phyloP scores from a whole-genome alignment of 306 rosid genomes.

The Herpetospermum pedunculosum region DNA sequence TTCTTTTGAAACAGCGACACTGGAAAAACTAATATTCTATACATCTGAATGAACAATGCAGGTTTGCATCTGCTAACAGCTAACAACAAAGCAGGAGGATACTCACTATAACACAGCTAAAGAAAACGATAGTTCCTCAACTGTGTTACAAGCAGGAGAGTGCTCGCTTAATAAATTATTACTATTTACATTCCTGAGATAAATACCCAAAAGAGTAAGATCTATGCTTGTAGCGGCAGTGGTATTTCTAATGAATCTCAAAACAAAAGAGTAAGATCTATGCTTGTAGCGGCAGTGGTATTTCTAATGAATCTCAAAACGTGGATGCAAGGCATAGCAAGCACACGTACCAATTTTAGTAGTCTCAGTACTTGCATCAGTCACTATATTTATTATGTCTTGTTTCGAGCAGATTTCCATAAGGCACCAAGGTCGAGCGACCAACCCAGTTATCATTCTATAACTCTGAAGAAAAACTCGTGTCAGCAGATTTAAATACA shows the following conservation, averaged over 20 bases:
- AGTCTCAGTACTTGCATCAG: constrained; percentile 49
- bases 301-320: neutral
- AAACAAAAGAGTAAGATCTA: neutral
- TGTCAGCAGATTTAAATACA: neutral
- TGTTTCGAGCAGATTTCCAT: constrained; percentile 74
- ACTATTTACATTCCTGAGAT: neutral
- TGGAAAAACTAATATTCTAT: neutral
- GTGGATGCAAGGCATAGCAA: constrained; percentile 5
- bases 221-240: neutral
- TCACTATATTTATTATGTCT: constrained; percentile 56
- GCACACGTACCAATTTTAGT: constrained; percentile 56
- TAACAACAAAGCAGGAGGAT: neutral
- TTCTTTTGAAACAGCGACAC: neutral
- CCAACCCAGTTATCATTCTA: constrained; percentile 66
- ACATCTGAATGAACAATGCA: neutral
- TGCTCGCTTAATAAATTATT: neutral
- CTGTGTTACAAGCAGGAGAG: neutral
- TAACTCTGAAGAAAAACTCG: constrained; percentile 48
- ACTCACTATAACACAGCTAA: neutral
- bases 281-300: neutral
- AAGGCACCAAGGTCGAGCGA: constrained; percentile 77
- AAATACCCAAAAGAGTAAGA: neutral
- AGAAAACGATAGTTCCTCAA: neutral
- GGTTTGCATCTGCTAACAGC: neutral
- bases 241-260: neutral